These are phyloP conservation scores for Diutina pseudorugosa DNA, from an alignment of 1,139 yeast genomes.

Conservation along the genomic window DNA sequence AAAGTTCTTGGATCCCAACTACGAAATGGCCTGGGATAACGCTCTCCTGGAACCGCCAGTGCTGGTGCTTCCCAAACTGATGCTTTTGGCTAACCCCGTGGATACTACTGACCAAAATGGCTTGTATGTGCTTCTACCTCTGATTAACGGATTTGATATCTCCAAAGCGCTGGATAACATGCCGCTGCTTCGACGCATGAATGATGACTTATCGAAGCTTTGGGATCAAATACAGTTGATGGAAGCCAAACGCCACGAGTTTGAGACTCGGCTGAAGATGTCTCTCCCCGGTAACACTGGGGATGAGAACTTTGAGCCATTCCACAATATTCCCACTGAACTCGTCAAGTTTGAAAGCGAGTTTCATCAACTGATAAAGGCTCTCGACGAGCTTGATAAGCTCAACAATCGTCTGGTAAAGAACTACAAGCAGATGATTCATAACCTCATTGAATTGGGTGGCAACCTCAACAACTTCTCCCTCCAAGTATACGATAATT, in stretches of 20 bases:
- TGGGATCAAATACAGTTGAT: slow-evolving; percentile 23
- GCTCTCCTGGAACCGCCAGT: slow-evolving; percentile 37
- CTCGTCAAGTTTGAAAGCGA: slow-evolving; percentile 23
- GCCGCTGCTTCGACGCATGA: slow-evolving; percentile 20
- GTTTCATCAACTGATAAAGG: slow-evolving; percentile 22
- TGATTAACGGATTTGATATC: slow-evolving; percentile 21
- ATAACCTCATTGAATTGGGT: slow-evolving; percentile 29
- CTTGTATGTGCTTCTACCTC: slow-evolving; percentile 28
- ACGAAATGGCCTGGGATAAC: slow-evolving; percentile 35
- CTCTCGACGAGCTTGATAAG: slow-evolving; percentile 22
- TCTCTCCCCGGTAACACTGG: neutral
- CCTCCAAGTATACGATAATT: slow-evolving; percentile 26
- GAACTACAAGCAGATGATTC: slow-evolving; percentile 19
- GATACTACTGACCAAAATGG: slow-evolving; percentile 36
- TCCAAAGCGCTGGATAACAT: slow-evolving; percentile 22
- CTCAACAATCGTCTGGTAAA: slow-evolving; percentile 21
- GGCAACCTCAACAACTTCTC: slow-evolving; percentile 37
- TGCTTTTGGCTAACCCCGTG: slow-evolving; percentile 32
- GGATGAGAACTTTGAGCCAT: slow-evolving; percentile 7
- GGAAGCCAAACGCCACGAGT: slow-evolving; percentile 15
- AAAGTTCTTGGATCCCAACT: slow-evolving; percentile 37
- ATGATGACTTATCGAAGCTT: slow-evolving; percentile 24
- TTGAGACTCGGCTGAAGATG: slow-evolving; percentile 4
- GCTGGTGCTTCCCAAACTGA: slow-evolving; percentile 25
- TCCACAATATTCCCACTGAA: slow-evolving; percentile 21